phyloP scores from a whole-genome alignment of 2,329 filamentous ascomycete genomes.

The Xylaria polymorpha region DNA sequence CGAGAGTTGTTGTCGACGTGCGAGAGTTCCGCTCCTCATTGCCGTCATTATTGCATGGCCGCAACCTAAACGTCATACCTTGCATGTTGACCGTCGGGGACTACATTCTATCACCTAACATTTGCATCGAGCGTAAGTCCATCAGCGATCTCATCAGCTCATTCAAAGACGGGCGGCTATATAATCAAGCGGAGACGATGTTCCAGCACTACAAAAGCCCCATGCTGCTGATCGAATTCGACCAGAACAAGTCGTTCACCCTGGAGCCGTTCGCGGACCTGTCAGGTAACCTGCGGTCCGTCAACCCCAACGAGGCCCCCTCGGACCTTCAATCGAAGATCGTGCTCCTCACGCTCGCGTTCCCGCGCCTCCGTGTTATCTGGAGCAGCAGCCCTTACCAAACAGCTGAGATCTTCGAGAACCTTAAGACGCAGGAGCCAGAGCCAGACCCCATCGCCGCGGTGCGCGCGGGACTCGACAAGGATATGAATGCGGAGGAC shows the following conservation, averaged over 20 bases:
- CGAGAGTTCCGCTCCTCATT: constrained; percentile 95
- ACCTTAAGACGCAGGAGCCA: constrained; percentile 87
- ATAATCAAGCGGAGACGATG: constrained; percentile 93
- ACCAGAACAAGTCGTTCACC: constrained; percentile 96
- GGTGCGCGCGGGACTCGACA: constrained; percentile 82
- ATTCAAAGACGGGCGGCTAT: constrained; percentile 90
- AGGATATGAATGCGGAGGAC: constrained; percentile 69
- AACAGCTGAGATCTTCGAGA: constrained; percentile 95
- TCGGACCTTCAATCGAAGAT: constrained; percentile 91
- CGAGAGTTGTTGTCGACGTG: constrained; percentile 92
- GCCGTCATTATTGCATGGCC: constrained; percentile 89
- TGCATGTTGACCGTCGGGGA: constrained; percentile 97
- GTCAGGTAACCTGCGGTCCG: constrained; percentile 69
- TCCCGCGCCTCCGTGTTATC: constrained; percentile 88
- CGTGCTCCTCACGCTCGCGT: constrained; percentile 90
- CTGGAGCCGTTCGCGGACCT: constrained; percentile 82
- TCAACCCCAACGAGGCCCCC: constrained; percentile 68
- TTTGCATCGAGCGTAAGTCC: constrained; percentile 95
- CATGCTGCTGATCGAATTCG: constrained; percentile 96
- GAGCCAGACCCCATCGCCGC: constrained; percentile 93
- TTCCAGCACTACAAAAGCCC: constrained; percentile 89
- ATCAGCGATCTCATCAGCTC: constrained; percentile 91
- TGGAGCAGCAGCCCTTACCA: constrained; percentile 96
- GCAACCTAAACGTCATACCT: constrained; percentile 87
- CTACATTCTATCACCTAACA: constrained; percentile 90